Conservation (phyloP, 2,329 filamentous ascomycete species). For the Coniochaeta ligniaria region DNA sequence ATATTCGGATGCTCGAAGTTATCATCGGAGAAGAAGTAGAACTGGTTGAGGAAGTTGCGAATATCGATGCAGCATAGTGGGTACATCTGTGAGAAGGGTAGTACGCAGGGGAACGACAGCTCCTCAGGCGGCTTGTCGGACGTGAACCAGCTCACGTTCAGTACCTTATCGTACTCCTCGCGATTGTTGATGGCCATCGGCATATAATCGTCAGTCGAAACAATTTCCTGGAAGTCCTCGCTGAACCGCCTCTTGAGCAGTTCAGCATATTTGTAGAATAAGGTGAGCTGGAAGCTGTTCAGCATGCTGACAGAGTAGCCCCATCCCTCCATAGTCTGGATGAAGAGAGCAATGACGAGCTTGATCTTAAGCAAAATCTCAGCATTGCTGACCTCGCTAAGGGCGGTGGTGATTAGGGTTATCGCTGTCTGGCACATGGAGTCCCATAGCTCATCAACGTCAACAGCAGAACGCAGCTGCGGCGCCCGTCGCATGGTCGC, state of each 20-base stretch:
- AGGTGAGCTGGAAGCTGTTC: slow-evolving; percentile 74
- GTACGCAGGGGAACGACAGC: slow-evolving; percentile 83
- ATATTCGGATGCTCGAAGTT: slow-evolving; percentile 86
- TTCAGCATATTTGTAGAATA: slow-evolving; percentile 93
- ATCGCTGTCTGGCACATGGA: slow-evolving; percentile 92
- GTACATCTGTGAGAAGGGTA: slow-evolving; percentile 99
- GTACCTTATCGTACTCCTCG: slow-evolving; percentile 92
- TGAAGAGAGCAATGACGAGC: slow-evolving; percentile 85
- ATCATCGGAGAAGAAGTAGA: slow-evolving; percentile 95
- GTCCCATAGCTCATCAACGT: slow-evolving; percentile 98
- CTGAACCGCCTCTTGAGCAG: slow-evolving; percentile 86
- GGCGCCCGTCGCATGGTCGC: slow-evolving; percentile 84
- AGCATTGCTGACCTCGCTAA: slow-evolving; percentile 77
- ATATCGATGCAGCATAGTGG: slow-evolving; percentile 97
- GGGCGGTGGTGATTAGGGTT: slow-evolving; percentile 68
- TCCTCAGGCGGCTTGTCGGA: slow-evolving; percentile 73
- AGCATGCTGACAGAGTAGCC: slow-evolving; percentile 77
- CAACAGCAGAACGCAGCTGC: slow-evolving; percentile 71
- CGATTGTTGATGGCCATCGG: slow-evolving; percentile 90
- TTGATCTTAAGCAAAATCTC: slow-evolving; percentile 93
- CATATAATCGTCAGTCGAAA: slow-evolving; percentile 98
- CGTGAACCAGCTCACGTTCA: slow-evolving; percentile 93
- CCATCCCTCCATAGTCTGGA: slow-evolving; percentile 98
- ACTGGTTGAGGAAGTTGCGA: slow-evolving; percentile 93
- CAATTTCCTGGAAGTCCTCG: slow-evolving; percentile 88